Conservation (phyloP, 2,329 filamentous ascomycete genomes). For the Cladorrhinum sp. region DNA sequence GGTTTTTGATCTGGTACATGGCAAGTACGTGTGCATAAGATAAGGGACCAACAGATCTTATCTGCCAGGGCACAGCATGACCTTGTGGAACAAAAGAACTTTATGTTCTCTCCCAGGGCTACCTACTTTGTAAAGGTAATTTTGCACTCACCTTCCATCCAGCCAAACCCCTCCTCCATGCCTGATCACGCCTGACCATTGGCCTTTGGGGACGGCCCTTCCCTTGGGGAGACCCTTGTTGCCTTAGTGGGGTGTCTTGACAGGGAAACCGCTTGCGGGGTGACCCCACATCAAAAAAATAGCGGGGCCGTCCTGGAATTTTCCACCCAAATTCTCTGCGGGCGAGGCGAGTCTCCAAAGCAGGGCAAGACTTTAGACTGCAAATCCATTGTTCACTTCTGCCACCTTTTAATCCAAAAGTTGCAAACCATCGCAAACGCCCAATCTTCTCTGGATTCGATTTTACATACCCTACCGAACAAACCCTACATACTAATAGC, state of each 20-base stretch:
- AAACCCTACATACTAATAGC: not conserved
- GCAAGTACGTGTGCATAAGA: too few species aligned
- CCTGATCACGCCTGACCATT: not conserved
- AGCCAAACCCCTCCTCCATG: not conserved
- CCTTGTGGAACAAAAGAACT: too few species aligned
- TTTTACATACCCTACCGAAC: not conserved
- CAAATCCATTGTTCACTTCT: conserved; percentile 9
- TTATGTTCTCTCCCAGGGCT: too few species aligned
- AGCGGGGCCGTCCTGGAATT: conserved; percentile 21
- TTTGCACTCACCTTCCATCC: too few species aligned
- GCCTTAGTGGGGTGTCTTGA: conserved; percentile 13
- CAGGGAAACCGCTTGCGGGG: conserved; percentile 19
- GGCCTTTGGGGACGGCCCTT: not conserved
- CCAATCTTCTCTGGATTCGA: not conserved
- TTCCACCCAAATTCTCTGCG: conserved; percentile 28
- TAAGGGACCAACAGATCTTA: too few species aligned
- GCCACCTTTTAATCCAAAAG: conserved; percentile 10
- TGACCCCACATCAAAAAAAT: conserved; percentile 20
- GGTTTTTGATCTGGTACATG: not conserved
- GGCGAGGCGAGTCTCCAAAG: conserved; percentile 13
- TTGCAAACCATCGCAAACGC: not conserved
- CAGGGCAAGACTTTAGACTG: conserved; percentile 15
- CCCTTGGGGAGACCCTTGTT: conserved; percentile 5
- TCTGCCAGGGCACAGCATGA: too few species aligned
- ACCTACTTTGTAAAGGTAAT: too few species aligned